Evolutionary conservation across 345 rosid genomes (phyloP).

Genomic region (Cardamine chenopodiifolia): DNA sequence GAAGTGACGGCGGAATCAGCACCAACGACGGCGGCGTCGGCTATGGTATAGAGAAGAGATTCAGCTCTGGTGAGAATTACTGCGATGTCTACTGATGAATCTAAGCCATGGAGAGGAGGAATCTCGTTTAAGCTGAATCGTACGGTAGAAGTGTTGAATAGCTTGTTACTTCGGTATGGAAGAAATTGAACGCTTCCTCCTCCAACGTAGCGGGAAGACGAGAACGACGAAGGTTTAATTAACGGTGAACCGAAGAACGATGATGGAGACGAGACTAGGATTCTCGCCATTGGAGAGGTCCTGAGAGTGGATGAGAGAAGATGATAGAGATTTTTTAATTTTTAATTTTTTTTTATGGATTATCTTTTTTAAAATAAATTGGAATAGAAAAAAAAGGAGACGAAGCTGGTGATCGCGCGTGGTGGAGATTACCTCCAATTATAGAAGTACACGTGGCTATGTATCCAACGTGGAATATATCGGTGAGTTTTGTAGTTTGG

Average conservation of each 20-base stretch:
- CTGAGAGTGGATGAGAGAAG: constrained; percentile 30
- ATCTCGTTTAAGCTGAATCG: constrained; percentile 72
- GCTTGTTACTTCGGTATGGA: constrained; percentile 55
- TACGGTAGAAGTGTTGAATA: constrained; percentile 44
- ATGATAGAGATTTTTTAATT: constrained; percentile 20
- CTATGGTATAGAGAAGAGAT: constrained; percentile 76
- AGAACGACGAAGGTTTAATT: constrained; percentile 41
- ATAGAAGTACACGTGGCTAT: background rate
- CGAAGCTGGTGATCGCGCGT: constrained; percentile 23
- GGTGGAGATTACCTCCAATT: constrained; percentile 38
- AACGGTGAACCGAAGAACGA: constrained; percentile 66
- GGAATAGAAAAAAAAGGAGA: background rate
- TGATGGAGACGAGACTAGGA: constrained; percentile 73
- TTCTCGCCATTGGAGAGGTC: constrained; percentile 67
- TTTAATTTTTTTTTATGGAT: background rate
- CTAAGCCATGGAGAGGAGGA: constrained; percentile 63
- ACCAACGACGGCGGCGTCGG: constrained; percentile 73
- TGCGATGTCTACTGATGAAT: constrained; percentile 56
- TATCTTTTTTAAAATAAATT: constrained; percentile 7
- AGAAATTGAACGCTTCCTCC: constrained; percentile 42
- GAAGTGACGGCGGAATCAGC: constrained; percentile 53
- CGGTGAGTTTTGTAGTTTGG: background rate
- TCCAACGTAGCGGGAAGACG: constrained; percentile 51
- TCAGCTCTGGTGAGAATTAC: constrained; percentile 60
- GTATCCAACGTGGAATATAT: constrained; percentile 33